phyloP scores from a whole-genome alignment of 805 yeast species.

The Saccharomyces kudriavzevii region DNA sequence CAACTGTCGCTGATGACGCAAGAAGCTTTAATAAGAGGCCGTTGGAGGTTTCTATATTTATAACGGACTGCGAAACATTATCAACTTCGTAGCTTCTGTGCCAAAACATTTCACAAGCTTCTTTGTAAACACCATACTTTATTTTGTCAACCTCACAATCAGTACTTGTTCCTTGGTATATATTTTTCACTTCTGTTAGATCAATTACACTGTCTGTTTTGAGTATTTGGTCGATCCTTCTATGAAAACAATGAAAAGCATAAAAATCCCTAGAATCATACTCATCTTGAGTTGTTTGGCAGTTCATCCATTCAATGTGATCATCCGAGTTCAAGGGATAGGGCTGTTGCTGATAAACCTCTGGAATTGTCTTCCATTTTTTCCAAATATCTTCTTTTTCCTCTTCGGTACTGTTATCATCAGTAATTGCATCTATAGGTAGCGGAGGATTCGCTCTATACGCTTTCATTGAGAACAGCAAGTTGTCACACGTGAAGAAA shows the following conservation, averaged over 20 bases:
- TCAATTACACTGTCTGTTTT: conserved; percentile 58
- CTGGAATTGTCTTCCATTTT: conserved; percentile 26
- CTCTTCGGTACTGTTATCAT: conserved; percentile 18
- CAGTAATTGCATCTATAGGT: conserved; percentile 27
- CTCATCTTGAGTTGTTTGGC: conserved; percentile 30
- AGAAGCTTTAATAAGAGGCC: conserved; percentile 44
- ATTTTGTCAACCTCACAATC: conserved; percentile 18
- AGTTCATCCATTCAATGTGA: conserved; percentile 58
- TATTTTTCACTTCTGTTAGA: conserved; percentile 39
- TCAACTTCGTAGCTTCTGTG: conserved; percentile 11
- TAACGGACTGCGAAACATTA: conserved; percentile 38
- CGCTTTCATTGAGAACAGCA: conserved; percentile 51
- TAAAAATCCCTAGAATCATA: conserved; percentile 43
- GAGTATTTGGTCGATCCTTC: conserved; percentile 48
- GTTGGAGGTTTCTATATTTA: conserved; percentile 43
- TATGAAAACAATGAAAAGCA: conserved; percentile 58
- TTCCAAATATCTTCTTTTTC: conserved; percentile 11
- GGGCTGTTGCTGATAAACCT: conserved; percentile 42
- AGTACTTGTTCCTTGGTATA: conserved; percentile 29
- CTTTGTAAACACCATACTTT: conserved; percentile 25
- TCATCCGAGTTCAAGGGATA: conserved; percentile 42
- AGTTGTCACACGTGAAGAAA: conserved; percentile 51
- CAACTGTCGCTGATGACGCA: conserved; percentile 41
- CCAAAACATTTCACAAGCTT: conserved; percentile 15
- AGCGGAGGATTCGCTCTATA: conserved; percentile 56